Base-by-base conservation (phyloP, 2,329 filamentous ascomycete species). In the Penicillium sp. region DNA sequence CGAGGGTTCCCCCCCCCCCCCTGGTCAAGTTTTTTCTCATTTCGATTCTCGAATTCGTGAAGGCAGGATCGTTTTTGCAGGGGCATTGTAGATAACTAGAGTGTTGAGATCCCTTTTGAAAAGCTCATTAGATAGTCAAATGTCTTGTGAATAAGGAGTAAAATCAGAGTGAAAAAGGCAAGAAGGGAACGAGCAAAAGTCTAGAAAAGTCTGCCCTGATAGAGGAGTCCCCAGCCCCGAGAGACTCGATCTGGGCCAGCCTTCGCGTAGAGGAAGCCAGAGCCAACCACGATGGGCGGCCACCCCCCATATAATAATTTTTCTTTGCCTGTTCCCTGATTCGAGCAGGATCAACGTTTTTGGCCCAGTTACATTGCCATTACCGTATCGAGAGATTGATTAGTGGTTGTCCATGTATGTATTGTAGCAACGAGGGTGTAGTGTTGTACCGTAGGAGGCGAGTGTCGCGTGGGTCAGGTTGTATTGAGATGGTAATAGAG, bases 1-100 rank as follows among this genome's bases (percentile, higher is more conserved):
- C 56, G 69, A 67, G 64, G 66, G 66, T 59, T 58, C 58, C 53
- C 59, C 58, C 53, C 56, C 58, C 58, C 56, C 35, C 26, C 54
- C 2, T 47, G 19, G 10, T 56, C 13, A 22, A 42, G 38, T 15
- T 47, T 47, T 49, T 57, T 30, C 7, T 7, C 28, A 3, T n/a
- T 13, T 12, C 12, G 33, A 12, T 24, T 37, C 19, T 38, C 19
- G n/a, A 26, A 6, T 30, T 49, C 17, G 10, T 17, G 35, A 49
- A n/a, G n/a, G 19, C 49, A 40, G 45, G 28, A 44, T 30, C 19
- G 33, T 47, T 28, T n/a, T 57, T 28, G n/a, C 4, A 35, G 33
- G 3, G 2, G n/a, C 15, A 3, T 19, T 19, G 17, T 19, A 22
- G 30, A 22, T 1, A 33, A n/a, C 9, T 17, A 50, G 47, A 13